Base-by-base conservation (phyloP, 148 eudicot species). In the Amaranthus palmeri region DNA sequence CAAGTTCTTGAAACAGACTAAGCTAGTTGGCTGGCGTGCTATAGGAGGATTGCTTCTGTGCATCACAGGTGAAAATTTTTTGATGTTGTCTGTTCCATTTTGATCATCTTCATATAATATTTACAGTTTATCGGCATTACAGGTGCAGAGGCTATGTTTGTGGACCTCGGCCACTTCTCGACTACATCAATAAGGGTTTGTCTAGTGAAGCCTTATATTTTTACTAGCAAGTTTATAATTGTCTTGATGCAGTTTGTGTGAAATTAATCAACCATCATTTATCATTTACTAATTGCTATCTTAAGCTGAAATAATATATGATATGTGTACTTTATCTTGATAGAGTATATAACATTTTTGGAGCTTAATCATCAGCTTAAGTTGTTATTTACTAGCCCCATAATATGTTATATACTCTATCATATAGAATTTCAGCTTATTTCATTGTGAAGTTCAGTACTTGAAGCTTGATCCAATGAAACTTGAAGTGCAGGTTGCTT, bases 111-210 rank as follows among this genome's bases (percentile, higher is more conserved):
- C 64, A 13, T 10, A 5, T 54, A 44, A 40, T 8, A 69, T 3
- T 70, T 4, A 12, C 61, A 65, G 64, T 53, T 55, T 74, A 51
- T 67, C 65, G 64, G 56, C 63, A 56, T 70, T 78, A 54, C 79
- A 82, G 85, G 88, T 65, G 71, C 85, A 25, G 85, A 81, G 71
- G 83, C 85, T 75, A 85, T 85, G 84, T 76, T 80, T 67, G 80
- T 72, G 68, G 76, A 80, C 72, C 84, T 85, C 52, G 85, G 88
- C 25, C 77, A 82, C 75, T 80, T 82, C 71, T 70, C 82, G 41
- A 59, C 77, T 75, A 60, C 78, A 77, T 80, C 88, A 67, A 78
- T 82, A 45, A 80, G 84, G 83, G 88, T 85, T 75, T 69, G 71
- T 51, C 18, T 64, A 48, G 65, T 11, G 36, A 61, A 54, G 11